A percentile compares a stretch with the other conserved stretches of the same genome.
Evolutionary conservation across 345 rosid species (phyloP).

Genomic region (Jatropha curcas): DNA sequence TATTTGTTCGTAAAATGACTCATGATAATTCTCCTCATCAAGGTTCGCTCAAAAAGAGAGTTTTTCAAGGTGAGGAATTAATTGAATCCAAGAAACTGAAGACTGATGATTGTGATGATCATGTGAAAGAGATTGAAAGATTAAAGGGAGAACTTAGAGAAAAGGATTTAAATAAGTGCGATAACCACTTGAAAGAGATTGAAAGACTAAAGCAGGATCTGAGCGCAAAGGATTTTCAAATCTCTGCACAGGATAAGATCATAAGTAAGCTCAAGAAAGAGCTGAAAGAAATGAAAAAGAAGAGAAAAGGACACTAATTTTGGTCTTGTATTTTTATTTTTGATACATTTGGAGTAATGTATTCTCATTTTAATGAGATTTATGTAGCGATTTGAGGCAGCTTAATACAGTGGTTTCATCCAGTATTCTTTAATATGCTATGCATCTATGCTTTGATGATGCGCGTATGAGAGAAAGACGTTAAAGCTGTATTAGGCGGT

Average conservation of each 20-base stretch:
- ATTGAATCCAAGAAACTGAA: constrained; percentile 40
- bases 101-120: constrained; percentile 10
- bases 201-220: constrained; percentile 53
- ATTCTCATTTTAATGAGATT: too few species aligned
- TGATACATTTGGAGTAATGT: too few species aligned
- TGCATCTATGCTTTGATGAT: too few species aligned
- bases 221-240: constrained; percentile 40
- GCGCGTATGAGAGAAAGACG: too few species aligned
- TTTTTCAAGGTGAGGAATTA: constrained; percentile 31
- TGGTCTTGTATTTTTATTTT: neutral
- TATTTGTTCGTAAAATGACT: constrained; percentile 61
- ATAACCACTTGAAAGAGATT: constrained; percentile 45
- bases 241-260: constrained; percentile 47
- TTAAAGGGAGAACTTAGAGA: constrained; percentile 19
- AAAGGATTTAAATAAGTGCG: constrained; percentile 15
- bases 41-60: constrained; percentile 41
- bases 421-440: too few species aligned
- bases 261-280: constrained; percentile 42
- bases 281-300: constrained; percentile 17
- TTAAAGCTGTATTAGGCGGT: too few species aligned
- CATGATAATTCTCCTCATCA: constrained; percentile 21
- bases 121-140: constrained; percentile 35
- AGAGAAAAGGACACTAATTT: neutral
- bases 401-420: too few species aligned
- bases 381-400: too few species aligned